These are phyloP conservation scores for Quercus parvula DNA, from an alignment of 306 rosid species.

Conservation along the genomic window DNA sequence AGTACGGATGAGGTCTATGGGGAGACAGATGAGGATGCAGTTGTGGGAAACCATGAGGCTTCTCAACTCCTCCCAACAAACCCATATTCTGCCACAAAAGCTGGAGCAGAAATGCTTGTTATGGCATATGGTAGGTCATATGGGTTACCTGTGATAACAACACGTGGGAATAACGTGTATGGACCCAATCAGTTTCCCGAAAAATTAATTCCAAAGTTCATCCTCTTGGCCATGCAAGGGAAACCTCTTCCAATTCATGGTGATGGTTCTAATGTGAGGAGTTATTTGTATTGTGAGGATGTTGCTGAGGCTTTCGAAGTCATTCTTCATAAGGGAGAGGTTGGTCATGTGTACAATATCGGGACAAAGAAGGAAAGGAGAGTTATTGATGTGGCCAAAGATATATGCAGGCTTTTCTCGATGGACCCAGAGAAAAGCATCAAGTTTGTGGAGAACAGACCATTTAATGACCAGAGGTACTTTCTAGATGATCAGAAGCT, in stretches of 20 bases:
- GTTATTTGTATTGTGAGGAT: conserved; percentile 86
- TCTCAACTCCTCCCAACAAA: conserved; percentile 92
- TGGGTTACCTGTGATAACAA: conserved; percentile 85
- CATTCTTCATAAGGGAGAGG: conserved; percentile 92
- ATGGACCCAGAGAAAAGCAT: conserved; percentile 57
- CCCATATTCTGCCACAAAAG: conserved; percentile 92
- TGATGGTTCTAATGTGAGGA: conserved; percentile 90
- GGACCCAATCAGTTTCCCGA: conserved; percentile 94
- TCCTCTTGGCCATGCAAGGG: conserved; percentile 84
- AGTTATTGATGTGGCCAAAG: conserved; percentile 85
- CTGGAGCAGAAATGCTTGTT: conserved; percentile 96
- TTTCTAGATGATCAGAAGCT: conserved; percentile 85
- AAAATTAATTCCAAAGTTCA: conserved; percentile 86
- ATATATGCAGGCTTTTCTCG: conserved; percentile 68
- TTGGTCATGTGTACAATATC: conserved; percentile 88
- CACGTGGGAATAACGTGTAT: conserved; percentile 88
- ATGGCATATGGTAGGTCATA: conserved; percentile 94
- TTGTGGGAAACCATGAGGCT: conserved; percentile 91
- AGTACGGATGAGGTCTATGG: conserved; percentile 97
- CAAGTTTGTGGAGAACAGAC: conserved; percentile 88
- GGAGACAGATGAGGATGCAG: conserved; percentile 90
- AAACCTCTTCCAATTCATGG: conserved; percentile 90
- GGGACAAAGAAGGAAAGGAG: conserved; percentile 88
- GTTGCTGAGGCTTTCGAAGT: conserved; percentile 95
- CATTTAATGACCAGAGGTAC: conserved; percentile 87